Evolutionary conservation across 805 yeast genomes (phyloP).

Genomic region (Torulaspora franciscae): DNA sequence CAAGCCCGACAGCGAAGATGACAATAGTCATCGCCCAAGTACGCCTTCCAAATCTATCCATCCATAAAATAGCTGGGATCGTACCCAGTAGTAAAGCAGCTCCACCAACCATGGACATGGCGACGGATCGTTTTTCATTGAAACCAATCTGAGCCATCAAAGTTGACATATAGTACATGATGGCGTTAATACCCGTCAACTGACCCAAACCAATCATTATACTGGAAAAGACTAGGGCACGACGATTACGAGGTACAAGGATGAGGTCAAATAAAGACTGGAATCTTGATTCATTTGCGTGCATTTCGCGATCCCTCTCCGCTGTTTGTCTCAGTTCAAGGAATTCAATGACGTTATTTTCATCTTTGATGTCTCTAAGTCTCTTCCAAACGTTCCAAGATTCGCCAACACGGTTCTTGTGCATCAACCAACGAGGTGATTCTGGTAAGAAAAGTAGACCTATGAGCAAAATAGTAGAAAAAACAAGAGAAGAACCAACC

Average conservation of each 20-base stretch:
- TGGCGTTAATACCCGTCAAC: constrained; percentile 63
- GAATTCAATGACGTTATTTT: constrained; percentile 47
- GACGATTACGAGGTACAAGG: constrained; percentile 52
- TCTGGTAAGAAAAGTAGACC: constrained; percentile 56
- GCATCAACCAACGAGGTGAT: constrained; percentile 56
- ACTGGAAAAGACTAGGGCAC: constrained; percentile 54
- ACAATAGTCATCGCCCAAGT: constrained; percentile 55
- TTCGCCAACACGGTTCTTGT: constrained; percentile 47
- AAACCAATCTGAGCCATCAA: constrained; percentile 55
- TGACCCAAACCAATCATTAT: constrained; percentile 59
- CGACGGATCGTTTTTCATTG: constrained; percentile 46
- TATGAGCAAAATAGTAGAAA: constrained; percentile 47
- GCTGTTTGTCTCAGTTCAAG: constrained; percentile 53
- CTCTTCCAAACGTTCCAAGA: constrained; percentile 54
- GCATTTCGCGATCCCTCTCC: constrained; percentile 41
- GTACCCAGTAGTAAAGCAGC: constrained; percentile 59
- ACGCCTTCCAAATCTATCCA: constrained; percentile 55
- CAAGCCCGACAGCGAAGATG: constrained; percentile 56
- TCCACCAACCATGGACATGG: constrained; percentile 68
- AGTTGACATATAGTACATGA: constrained; percentile 59
- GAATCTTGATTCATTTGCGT: constrained; percentile 35
- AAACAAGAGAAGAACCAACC: constrained; percentile 59
- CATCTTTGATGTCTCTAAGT: constrained; percentile 45
- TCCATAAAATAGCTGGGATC: constrained; percentile 57
- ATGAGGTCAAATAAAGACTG: constrained; percentile 49